These are phyloP conservation scores for Coniferiporia weirii DNA, from an alignment of 1,284 basidiomycete species.

Conservation along the genomic window DNA sequence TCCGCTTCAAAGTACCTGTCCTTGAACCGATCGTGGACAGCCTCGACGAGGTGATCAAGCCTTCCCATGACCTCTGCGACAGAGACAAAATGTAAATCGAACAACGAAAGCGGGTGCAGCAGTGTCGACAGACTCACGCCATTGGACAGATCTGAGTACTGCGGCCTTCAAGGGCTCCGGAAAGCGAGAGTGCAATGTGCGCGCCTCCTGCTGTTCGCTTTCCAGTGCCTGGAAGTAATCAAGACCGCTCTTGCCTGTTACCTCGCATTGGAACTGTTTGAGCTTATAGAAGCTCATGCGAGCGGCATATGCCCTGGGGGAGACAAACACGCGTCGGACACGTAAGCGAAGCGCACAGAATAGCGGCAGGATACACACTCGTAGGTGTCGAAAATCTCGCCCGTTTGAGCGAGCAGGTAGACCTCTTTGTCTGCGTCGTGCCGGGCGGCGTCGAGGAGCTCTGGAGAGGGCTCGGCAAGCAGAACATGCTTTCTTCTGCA, in stretches of 20 bases:
- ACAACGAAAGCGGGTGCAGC: slow-evolving; percentile 17
- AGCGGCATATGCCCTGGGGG: slow-evolving; percentile 75
- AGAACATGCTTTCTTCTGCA: slow-evolving; percentile 89
- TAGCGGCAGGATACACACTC: slow-evolving; percentile 56
- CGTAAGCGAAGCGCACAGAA: slow-evolving; percentile 19
- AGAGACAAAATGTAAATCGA: slow-evolving; percentile 20
- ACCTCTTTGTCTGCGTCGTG: slow-evolving; percentile 68
- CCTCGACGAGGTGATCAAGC: slow-evolving; percentile 90
- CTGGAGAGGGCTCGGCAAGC: slow-evolving; percentile 71
- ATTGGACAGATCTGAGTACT: slow-evolving; percentile 89
- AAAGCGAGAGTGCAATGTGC: slow-evolving; percentile 85
- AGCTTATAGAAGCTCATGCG: slow-evolving; percentile 92
- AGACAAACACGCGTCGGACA: slow-evolving; percentile 23
- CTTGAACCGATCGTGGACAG: slow-evolving; percentile 91
- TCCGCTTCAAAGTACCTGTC: slow-evolving; percentile 91
- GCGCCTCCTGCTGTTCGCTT: slow-evolving; percentile 86
- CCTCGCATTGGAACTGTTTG: slow-evolving; percentile 92
- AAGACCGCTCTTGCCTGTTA: slow-evolving; percentile 88
- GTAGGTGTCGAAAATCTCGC: slow-evolving; percentile 93
- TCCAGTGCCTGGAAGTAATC: slow-evolving; percentile 93
- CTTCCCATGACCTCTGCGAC: slow-evolving; percentile 87
- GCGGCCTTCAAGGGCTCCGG: slow-evolving; percentile 89
- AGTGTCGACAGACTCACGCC: slow-evolving; percentile 64
- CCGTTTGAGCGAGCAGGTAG: slow-evolving; percentile 87
- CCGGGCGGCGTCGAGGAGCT: slow-evolving; percentile 58